phyloP scores from a whole-genome alignment of 371 early-diverging fungal genomes.

The Rhizopus delemar region DNA sequence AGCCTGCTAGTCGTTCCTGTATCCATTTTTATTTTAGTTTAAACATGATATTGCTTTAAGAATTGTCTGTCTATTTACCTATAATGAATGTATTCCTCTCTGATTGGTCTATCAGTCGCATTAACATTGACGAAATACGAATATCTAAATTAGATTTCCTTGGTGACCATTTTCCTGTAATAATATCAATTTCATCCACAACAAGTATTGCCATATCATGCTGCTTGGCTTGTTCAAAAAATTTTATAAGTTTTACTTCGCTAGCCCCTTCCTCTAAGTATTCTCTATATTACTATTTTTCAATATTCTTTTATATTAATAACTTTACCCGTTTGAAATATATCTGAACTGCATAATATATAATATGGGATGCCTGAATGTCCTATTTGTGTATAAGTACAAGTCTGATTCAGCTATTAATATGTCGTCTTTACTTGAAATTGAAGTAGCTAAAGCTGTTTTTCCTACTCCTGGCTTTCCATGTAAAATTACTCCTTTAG shows the following conservation, averaged over 20 bases:
- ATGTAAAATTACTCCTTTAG: slow-evolving; percentile 54
- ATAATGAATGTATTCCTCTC: slow-evolving; percentile 48
- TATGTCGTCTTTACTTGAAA: slow-evolving; percentile 46
- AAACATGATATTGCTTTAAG: neutral
- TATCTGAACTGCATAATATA: slow-evolving; percentile 68
- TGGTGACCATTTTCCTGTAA: slow-evolving; percentile 45
- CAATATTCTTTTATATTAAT: neutral
- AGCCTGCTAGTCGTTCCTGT: slow-evolving; percentile 58
- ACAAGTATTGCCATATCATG: slow-evolving; percentile 48
- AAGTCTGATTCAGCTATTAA: neutral
- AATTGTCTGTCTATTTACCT: slow-evolving; percentile 36
- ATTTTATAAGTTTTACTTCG: slow-evolving; percentile 44
- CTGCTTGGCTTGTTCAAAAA: slow-evolving; percentile 39
- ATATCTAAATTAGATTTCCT: slow-evolving; percentile 42
- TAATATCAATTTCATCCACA: slow-evolving; percentile 66
- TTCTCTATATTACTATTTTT: neutral
- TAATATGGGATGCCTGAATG: slow-evolving; percentile 57
- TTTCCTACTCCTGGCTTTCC: slow-evolving; percentile 73
- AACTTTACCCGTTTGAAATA: slow-evolving; percentile 64
- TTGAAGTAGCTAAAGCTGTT: slow-evolving; percentile 54
- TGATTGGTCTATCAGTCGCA: slow-evolving; percentile 47
- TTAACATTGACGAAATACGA: slow-evolving; percentile 29
- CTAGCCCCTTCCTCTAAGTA: slow-evolving; percentile 60
- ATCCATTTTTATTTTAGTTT: neutral
- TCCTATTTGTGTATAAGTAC: slow-evolving; percentile 16